Evolutionary conservation across 257 asterid genomes (phyloP), one percentile per base, ranked within the genome.

Genomic region (Anisodus tanguticus): DNA sequence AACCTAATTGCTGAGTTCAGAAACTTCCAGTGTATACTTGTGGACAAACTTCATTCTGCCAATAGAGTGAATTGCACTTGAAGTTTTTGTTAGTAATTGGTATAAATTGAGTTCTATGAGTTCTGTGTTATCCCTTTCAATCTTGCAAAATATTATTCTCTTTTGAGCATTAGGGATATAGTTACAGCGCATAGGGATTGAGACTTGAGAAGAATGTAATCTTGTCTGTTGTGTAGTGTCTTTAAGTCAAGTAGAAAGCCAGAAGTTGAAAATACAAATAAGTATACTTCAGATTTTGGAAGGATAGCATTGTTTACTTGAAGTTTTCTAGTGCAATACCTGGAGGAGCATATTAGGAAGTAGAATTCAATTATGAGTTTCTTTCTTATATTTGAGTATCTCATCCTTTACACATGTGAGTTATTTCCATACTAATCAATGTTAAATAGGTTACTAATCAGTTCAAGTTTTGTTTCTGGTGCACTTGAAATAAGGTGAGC

Each of bases 381-480:
- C 79, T 70, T 43, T 55, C 35, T 41, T 43, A 2, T 17, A 62
- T 43, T 70, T 41, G 26, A 70, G 17, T 37, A 70, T 43, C 79
- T 70, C 78, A 69, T 39, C 79, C 55, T 70, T 70, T 41, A n/a
- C 55, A 41, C 16, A 70, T 43, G 79, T 45, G 58, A 45, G 79
- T 9, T 17, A 41, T 22, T 69, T 69, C 54, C 77, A 16, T 69
- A 69, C 16, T 17, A 16, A 69, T 69, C 78, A 71, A 71, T 45
- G 79, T 71, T 71, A 71, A 71, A 71, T 9, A 71, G 39, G 58
- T 45, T 19, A 37, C 17, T 45, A 45, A 17, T 2, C 58, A 71
- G 55, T 71, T 71, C 79, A n/a, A 45, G 39, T 45, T 70, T 31
- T 71, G 79, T 71, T 71, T 45, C 58, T 45, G 79, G 58, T 71